Percentiles rank a stretch among this genome's conserved stretches.
Evolutionary conservation across 2,329 filamentous ascomycete species (phyloP).

Genomic region (Epicoccum nigrum): DNA sequence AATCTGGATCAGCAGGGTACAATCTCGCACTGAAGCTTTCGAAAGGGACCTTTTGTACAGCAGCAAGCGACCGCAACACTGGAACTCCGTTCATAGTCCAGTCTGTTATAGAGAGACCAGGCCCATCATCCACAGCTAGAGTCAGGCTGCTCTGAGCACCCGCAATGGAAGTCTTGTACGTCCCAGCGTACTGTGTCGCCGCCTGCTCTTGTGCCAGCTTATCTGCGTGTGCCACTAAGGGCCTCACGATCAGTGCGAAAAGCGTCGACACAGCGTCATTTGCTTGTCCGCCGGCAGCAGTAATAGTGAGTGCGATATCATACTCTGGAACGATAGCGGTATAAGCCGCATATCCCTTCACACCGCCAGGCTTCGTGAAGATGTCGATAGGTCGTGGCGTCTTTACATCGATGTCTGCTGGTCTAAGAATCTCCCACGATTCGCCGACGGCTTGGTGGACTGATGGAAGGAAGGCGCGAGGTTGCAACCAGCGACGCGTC

Average conservation of each 20-base stretch:
- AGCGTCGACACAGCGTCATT: slow-evolving; percentile 17
- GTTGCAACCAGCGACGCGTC: slow-evolving; percentile 34
- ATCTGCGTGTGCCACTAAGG: slow-evolving; percentile 31
- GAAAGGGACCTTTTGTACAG: slow-evolving; percentile 5
- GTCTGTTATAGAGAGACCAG: slow-evolving; percentile 25
- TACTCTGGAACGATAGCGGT: slow-evolving; percentile 32
- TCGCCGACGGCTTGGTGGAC: slow-evolving; percentile 32
- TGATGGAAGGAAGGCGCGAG: slow-evolving; percentile 24
- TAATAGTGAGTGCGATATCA: slow-evolving; percentile 31
- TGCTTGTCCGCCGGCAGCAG: slow-evolving; percentile 25
- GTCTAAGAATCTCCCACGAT: slow-evolving; percentile 38
- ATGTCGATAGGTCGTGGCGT: slow-evolving; percentile 31
- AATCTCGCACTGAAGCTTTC: slow-evolving; percentile 26
- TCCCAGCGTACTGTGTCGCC: slow-evolving; percentile 27
- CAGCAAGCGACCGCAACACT: slow-evolving; percentile 22
- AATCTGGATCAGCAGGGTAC: slow-evolving; percentile 32
- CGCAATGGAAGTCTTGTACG: slow-evolving; percentile 13
- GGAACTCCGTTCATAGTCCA: slow-evolving; percentile 26
- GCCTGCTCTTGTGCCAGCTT: slow-evolving; percentile 25
- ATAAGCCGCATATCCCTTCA: slow-evolving; percentile 31
- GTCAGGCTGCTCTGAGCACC: slow-evolving; percentile 14
- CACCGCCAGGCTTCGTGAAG: slow-evolving; percentile 34
- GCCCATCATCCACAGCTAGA: slow-evolving; percentile 27
- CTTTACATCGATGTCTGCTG: slow-evolving; percentile 21
- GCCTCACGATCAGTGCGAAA: slow-evolving; percentile 19